These are phyloP conservation scores for Pochonia chlamydosporia DNA, from an alignment of 2,329 filamentous ascomycete genomes.

Conservation along the genomic window DNA sequence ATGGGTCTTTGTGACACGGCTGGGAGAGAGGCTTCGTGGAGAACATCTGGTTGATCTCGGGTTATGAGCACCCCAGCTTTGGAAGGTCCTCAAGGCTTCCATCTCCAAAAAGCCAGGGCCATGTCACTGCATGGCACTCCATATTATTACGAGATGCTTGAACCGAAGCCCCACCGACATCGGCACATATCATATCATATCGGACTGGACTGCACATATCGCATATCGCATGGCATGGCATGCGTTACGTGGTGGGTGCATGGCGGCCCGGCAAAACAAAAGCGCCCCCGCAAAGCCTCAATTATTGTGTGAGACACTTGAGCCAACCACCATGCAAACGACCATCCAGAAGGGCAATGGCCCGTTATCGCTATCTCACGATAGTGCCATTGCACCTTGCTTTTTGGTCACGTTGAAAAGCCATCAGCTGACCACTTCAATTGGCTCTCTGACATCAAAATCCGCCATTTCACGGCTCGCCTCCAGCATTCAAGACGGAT, in stretches of 20 bases:
- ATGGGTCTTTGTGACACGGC: slow-evolving; percentile 31
- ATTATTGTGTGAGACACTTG: not conserved
- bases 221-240: no score
- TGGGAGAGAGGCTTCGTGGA: slow-evolving; percentile 26
- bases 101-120: not conserved
- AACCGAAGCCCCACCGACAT: not conserved
- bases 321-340: not conserved
- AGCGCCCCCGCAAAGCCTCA: not conserved
- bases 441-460: not conserved
- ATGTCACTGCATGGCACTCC: no score
- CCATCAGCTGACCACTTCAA: not conserved
- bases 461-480: not conserved
- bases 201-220: no score
- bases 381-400: not conserved
- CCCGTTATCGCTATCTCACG: not conserved
- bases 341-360: not conserved
- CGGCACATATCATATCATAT: no score
- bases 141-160: no score
- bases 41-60: slow-evolving; percentile 12
- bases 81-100: not conserved
- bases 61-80: not conserved
- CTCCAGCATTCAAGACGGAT: not conserved
- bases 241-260: no score
- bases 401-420: not conserved
- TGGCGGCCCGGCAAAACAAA: not conserved